Percentiles rank a stretch among this genome's conserved stretches.
These are phyloP conservation scores for Cladosporium sp. DNA, from an alignment of 2,329 filamentous ascomycete genomes.

Conservation along the genomic window DNA sequence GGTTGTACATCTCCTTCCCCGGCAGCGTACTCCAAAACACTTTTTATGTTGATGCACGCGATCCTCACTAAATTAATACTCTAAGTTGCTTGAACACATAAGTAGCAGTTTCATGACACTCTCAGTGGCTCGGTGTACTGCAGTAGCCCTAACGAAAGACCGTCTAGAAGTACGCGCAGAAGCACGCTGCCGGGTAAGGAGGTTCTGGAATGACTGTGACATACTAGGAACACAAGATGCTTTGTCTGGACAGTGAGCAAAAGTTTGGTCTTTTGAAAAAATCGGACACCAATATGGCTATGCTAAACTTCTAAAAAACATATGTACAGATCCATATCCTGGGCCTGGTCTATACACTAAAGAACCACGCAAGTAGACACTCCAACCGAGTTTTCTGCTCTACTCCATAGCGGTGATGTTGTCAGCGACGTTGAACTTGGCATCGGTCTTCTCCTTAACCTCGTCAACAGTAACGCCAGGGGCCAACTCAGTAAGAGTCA, in stretches of 20 bases:
- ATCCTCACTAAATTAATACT: no score
- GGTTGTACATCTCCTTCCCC: background rate
- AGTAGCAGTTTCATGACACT: no score
- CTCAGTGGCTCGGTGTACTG: no score
- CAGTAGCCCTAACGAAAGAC: no score
- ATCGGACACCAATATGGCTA: slow-evolving; percentile 14
- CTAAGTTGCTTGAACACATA: no score
- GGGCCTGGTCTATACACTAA: background rate
- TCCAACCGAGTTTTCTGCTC: background rate
- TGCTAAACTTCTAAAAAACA: slow-evolving; percentile 5
- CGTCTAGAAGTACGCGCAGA: no score
- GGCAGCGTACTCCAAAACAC: no score
- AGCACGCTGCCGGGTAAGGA: no score
- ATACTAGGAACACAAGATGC: background rate
- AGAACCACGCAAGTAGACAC: background rate
- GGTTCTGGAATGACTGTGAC: background rate
- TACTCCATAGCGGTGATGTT: slow-evolving; percentile 26
- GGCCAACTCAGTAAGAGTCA: slow-evolving; percentile 71
- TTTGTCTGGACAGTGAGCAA: background rate
- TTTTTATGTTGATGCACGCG: no score
- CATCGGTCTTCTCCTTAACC: slow-evolving; percentile 69
- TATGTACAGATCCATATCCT: slow-evolving; percentile 4
- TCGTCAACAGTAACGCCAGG: slow-evolving; percentile 69
- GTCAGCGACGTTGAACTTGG: slow-evolving; percentile 64
- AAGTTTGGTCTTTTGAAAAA: background rate